A percentile compares a stretch with the other conserved stretches of the same genome.
Conservation (phyloP, 495 filamentous ascomycete genomes). For the Astrothelium subdiscretum region DNA sequence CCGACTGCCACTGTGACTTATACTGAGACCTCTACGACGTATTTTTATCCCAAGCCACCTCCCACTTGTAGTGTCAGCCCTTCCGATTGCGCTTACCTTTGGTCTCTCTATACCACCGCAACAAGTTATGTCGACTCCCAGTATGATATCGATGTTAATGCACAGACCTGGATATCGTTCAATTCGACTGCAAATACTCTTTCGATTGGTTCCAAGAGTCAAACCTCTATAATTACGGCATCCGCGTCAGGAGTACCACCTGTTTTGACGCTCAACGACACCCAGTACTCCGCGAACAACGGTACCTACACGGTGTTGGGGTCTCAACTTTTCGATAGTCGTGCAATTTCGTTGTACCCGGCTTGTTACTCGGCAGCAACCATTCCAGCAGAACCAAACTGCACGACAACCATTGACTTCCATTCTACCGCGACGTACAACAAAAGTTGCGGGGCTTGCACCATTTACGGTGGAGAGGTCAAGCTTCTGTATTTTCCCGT, state of each 20-base stretch:
- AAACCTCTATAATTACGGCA: neutral
- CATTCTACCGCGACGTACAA: neutral
- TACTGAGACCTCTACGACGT: neutral
- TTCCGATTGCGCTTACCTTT: constrained; percentile 5
- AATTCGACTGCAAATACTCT: neutral
- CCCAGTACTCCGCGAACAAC: neutral
- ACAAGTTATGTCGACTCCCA: neutral
- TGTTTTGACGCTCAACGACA: neutral
- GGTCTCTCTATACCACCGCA: neutral
- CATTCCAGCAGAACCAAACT: neutral
- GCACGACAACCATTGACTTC: neutral
- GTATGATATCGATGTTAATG: neutral
- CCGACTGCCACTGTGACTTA: neutral
- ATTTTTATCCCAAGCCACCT: neutral
- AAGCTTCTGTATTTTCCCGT: constrained; percentile 5
- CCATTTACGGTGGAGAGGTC: neutral
- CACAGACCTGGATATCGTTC: neutral
- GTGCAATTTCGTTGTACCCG: neutral
- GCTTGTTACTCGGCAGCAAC: neutral
- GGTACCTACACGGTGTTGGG: neutral
- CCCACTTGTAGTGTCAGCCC: constrained; percentile 1
- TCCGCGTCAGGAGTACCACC: neutral
- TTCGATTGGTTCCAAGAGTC: neutral
- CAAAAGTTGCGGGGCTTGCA: constrained; percentile 3
- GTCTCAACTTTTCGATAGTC: neutral